Evolutionary conservation across 805 yeast species (phyloP).

Genomic region (Saturnispora ahearnii): DNA sequence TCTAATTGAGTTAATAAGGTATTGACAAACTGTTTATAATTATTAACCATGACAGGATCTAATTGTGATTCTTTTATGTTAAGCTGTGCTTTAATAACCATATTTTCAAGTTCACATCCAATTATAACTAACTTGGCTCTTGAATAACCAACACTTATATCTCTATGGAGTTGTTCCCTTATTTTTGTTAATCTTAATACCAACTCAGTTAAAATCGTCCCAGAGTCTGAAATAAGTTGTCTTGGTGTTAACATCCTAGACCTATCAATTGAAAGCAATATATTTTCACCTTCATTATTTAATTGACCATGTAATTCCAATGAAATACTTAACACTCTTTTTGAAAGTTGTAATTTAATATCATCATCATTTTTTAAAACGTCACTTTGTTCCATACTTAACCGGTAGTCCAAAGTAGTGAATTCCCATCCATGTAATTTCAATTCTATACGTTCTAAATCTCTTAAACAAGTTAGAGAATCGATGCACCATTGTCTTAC

Average conservation of each 20-base stretch:
- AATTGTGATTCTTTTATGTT: background rate
- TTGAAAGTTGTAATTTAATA: constrained; percentile 47
- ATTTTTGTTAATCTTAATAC: constrained; percentile 38
- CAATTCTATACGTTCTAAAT: constrained; percentile 40
- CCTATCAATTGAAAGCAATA: constrained; percentile 32
- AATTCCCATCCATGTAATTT: constrained; percentile 48
- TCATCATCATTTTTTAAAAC: constrained; percentile 1
- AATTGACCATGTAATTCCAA: constrained; percentile 34
- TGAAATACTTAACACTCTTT: constrained; percentile 37
- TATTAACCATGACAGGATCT: constrained; percentile 20
- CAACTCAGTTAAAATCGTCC: constrained; percentile 39
- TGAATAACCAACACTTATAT: constrained; percentile 50
- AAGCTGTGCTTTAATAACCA: background rate
- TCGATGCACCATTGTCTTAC: constrained; percentile 41
- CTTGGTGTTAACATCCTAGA: constrained; percentile 34
- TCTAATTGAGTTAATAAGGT: constrained; percentile 51
- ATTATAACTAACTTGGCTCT: constrained; percentile 57
- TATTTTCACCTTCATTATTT: constrained; percentile 24
- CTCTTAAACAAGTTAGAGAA: constrained; percentile 38
- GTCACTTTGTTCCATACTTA: constrained; percentile 8
- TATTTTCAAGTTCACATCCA: constrained; percentile 48
- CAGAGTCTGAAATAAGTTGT: constrained; percentile 46
- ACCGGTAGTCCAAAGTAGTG: constrained; percentile 38
- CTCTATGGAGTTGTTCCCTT: constrained; percentile 42
- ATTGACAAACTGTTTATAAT: constrained; percentile 53